These are phyloP conservation scores for Arthrobotrys megalospora DNA, from an alignment of 2,329 filamentous ascomycete genomes.

Conservation along the genomic window DNA sequence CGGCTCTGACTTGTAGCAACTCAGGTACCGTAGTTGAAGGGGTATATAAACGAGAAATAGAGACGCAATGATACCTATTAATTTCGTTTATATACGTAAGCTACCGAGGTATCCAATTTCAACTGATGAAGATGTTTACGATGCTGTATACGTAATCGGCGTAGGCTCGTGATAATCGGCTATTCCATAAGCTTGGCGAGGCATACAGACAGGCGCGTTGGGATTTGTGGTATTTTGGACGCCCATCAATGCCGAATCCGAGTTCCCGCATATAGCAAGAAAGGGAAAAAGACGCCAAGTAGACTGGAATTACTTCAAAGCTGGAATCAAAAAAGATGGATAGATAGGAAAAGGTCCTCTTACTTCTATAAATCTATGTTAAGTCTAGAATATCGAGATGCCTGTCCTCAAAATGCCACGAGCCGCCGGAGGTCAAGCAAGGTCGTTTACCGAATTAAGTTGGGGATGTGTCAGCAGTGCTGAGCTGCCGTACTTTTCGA, in stretches of 20 bases:
- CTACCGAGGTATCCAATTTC: slow-evolving; percentile 15
- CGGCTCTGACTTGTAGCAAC: background rate
- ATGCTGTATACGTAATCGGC: slow-evolving; percentile 21
- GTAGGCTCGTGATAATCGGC: slow-evolving; percentile 16
- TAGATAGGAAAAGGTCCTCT: background rate
- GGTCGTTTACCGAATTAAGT: slow-evolving; percentile 18
- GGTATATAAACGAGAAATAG: background rate
- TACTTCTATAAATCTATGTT: slow-evolving; percentile 3
- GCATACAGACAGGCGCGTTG: slow-evolving; percentile 18
- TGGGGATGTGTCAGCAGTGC: slow-evolving; percentile 6
- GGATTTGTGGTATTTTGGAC: slow-evolving; percentile 14
- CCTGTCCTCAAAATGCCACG: background rate
- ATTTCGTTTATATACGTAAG: slow-evolving; percentile 16
- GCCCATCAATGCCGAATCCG: slow-evolving; percentile 14
- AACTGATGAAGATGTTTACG: slow-evolving; percentile 12
- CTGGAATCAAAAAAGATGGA: background rate
- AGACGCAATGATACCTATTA: background rate
- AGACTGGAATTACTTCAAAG: background rate
- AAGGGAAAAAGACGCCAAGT: background rate
- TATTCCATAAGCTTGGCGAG: slow-evolving; percentile 14
- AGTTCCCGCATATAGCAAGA: background rate
- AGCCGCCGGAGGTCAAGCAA: background rate
- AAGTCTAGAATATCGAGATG: background rate
- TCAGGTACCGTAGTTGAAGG: background rate
- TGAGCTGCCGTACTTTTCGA: background rate